Conservation (phyloP, 495 filamentous ascomycete species). For the Neurospora tetraspora region DNA sequence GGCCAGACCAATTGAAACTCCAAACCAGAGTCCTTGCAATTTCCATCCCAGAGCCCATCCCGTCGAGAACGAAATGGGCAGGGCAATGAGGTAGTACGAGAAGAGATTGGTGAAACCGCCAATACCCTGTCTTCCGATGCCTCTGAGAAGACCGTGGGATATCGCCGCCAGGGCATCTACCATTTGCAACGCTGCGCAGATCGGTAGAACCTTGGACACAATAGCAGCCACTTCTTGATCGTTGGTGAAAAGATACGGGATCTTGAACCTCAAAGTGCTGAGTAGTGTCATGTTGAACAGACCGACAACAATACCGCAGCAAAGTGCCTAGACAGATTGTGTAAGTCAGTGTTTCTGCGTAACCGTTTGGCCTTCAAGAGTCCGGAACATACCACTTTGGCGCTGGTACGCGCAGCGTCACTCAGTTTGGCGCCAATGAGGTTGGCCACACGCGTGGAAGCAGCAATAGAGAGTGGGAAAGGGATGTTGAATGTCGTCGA, state of each 20-base stretch:
- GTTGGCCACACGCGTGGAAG: constrained; percentile 46
- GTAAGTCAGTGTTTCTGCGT: neutral
- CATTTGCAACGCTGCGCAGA: constrained; percentile 69
- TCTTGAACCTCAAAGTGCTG: constrained; percentile 37
- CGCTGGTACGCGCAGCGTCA: constrained; percentile 50
- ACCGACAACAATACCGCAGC: constrained; percentile 45
- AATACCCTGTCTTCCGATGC: constrained; percentile 65
- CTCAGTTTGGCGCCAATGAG: constrained; percentile 51
- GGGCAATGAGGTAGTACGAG: constrained; percentile 68
- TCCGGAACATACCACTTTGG: constrained; percentile 43
- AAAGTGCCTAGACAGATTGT: constrained; percentile 6
- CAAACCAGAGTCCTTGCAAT: constrained; percentile 63
- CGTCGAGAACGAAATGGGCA: constrained; percentile 65
- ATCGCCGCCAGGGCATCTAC: constrained; percentile 66
- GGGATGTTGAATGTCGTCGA: constrained; percentile 44
- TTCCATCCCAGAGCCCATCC: constrained; percentile 60
- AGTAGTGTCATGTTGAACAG: constrained; percentile 60
- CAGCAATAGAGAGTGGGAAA: constrained; percentile 45
- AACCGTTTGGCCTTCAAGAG: neutral
- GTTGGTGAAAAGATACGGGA: constrained; percentile 63
- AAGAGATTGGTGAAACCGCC: constrained; percentile 69
- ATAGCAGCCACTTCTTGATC: constrained; percentile 62
- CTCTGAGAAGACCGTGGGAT: constrained; percentile 67
- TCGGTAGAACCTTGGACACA: constrained; percentile 55
- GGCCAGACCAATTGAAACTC: constrained; percentile 51